Base-by-base conservation (phyloP, 768 basidiomycete genomes). In the Pluteus cervinus region DNA sequence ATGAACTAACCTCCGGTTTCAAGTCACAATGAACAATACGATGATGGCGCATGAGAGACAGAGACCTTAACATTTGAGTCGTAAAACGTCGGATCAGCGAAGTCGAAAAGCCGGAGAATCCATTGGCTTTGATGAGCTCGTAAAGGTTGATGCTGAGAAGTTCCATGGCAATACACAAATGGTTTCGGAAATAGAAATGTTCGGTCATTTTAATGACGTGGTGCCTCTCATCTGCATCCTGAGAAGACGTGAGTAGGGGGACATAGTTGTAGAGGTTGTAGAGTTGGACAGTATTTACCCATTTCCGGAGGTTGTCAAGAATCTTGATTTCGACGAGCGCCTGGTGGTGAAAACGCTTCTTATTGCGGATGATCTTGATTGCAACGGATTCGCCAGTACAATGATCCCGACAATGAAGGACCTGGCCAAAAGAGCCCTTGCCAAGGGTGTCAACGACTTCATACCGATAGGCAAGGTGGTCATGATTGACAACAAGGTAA, bases 251-350 rank as follows among this genome's bases (percentile, higher is more conserved):
- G 32, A 45, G 42, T 16, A 35, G 12, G 25, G 22, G 22, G 17
- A 6, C 17, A 8, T 33, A 15, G 5, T 16, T 16, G 5, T 29
- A 22, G 30, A 18, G 24, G 33, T 25, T 26, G 38, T 2, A 40
- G 37, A 21, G 5, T 20, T n/a, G 67, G 83, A n/a, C n/a, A n/a
- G n/a, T n/a, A n/a, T n/a, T 40, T 51, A 90, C 93, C 96, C 96
- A 98, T 86, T 93, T 91, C 21, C 87, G 79, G 48, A 98, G 69
- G 56, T 88, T 97, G 50, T 97, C 91, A 45, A 99, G 66, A 41
- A 99, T 97, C 64, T 97, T 97, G 63, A 98, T 94, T 65, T 98
- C 96, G n/a, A 98, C 93, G 29, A 98, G 60, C 1, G 94, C 96
- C 58, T 98, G 96, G 51, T 94, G 89, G 57, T 98, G 93, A 68